Conservation (phyloP, 352 stramenopile species). For the Elongisporangium undulatum region DNA sequence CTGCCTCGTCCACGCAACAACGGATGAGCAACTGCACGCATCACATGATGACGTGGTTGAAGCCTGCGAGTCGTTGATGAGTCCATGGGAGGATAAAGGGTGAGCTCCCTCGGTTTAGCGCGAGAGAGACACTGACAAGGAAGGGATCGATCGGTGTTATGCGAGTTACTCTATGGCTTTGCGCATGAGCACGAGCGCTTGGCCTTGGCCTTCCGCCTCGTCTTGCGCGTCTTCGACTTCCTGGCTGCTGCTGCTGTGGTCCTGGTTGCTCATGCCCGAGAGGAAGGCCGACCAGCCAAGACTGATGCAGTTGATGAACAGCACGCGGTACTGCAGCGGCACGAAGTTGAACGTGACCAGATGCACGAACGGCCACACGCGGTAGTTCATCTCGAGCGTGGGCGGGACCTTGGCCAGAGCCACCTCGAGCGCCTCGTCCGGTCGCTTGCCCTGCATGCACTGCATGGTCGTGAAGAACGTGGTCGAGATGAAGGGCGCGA, state of each 20-base stretch:
- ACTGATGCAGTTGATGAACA: constrained; percentile 42
- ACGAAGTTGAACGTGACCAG: constrained; percentile 39
- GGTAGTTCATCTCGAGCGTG: constrained; percentile 34
- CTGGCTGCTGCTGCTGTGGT: background rate
- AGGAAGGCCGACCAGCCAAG: constrained; percentile 44
- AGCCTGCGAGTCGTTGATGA: no score
- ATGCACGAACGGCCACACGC: constrained; percentile 38
- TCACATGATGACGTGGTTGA: background rate
- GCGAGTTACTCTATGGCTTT: background rate
- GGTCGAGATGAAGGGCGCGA: constrained; percentile 24
- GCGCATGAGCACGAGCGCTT: background rate
- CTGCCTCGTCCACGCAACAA: background rate
- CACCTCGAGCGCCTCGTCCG: constrained; percentile 15
- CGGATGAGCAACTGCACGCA: background rate
- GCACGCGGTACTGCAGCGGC: constrained; percentile 38
- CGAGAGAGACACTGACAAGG: background rate
- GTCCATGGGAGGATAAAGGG: no score
- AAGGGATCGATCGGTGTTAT: background rate
- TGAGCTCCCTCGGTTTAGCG: no score
- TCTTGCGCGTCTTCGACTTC: background rate
- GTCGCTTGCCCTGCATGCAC: constrained; percentile 18
- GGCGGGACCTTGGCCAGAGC: constrained; percentile 26
- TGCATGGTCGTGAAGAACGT: constrained; percentile 34
- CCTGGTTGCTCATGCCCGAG: constrained; percentile 17
- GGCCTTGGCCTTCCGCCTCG: background rate